Base-by-base conservation (phyloP, 2,329 filamentous ascomycete genomes). In the Ilyonectria mors-panacis region DNA sequence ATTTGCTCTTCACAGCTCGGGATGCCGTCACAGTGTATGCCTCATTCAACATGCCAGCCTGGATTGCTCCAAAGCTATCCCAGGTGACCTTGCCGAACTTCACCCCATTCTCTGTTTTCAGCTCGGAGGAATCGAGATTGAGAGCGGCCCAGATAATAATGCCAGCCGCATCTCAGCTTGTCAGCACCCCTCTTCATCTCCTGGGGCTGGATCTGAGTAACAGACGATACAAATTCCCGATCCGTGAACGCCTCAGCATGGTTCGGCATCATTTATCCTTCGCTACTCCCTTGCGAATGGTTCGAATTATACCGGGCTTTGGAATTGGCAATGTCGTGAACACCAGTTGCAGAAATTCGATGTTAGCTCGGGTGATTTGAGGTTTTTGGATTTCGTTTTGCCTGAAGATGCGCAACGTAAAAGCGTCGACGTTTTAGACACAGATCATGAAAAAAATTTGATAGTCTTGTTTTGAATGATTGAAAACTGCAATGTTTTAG, bases 11-110 rank as follows among this genome's bases (percentile, higher is more conserved):
- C 28, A 68, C 72, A 6, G 64, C 70, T 2, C 59, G 73, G 6
- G 73, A 75, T 53, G 73, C 73, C 10, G 61, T 75, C 15, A 75
- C 73, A 30, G 67, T 75, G 13, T 75, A 70, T 44, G 73, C 73
- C 17, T 75, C 73, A 19, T 75, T 75, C 72, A 74, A 75, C 47
- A 35, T 75, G 19, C 73, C 73, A 28, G 61, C 70, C 1, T 65
- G 74, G 39, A 65, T 75, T 10, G 73, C 73, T 1, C 73, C 73
- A 7, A 74, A 70, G 30, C 63, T 75, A 23, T 69, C 73, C 33
- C 66, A 75, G n/a, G 55, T 74, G 8, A 66, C 73, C 0, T 65
- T 75, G 13, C 45, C 72, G 1, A 66, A 62, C 0, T 54, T 71
- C 10, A 66, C 62, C 1, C 73, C 73, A 0, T 70, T 75, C 48